A percentile compares a stretch with the other conserved stretches of the same genome.
phyloP scores from a whole-genome alignment of 768 basidiomycete genomes.

The Royoungia palumana region DNA sequence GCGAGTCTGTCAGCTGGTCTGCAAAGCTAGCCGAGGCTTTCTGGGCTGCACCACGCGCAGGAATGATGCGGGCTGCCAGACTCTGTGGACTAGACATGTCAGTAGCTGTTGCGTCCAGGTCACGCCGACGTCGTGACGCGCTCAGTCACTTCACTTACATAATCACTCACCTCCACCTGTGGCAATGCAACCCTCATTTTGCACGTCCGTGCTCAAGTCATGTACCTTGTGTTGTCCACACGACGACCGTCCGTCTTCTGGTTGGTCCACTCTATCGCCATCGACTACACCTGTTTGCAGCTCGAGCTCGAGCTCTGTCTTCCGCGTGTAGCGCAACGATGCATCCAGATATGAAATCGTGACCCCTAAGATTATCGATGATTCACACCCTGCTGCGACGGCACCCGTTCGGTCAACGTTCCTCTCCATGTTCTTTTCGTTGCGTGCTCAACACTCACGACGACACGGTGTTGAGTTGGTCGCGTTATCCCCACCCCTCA shows the following conservation, averaged over 20 bases:
- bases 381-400: background rate
- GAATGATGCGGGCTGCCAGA: conserved; percentile 15
- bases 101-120: conserved; percentile 2
- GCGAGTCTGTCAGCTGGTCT: conserved; percentile 30
- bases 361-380: conserved; percentile 26
- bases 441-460: conserved; percentile 3
- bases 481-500: conserved; percentile 5
- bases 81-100: conserved; percentile 16
- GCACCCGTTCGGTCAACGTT: conserved; percentile 1
- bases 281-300: conserved; percentile 6
- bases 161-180: conserved; percentile 9
- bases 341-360: conserved; percentile 29
- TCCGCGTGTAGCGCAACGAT: conserved; percentile 17
- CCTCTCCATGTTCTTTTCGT: conserved; percentile 10
- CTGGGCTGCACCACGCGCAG: conserved; percentile 34
- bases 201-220: conserved; percentile 5
- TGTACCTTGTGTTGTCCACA: conserved; percentile 2
- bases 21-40: conserved; percentile 32
- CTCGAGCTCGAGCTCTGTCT: conserved; percentile 9
- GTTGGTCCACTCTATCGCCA: conserved; percentile 23
- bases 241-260: conserved; percentile 2
- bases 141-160: conserved; percentile 11
- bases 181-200: conserved; percentile 10
- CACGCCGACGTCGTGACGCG: conserved; percentile 13
- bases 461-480: conserved; percentile 1